Percentiles rank a stretch among this genome's conserved stretches.
phyloP scores from a whole-genome alignment of 2,329 filamentous ascomycete species.

The Tolypocladium paradoxum region DNA sequence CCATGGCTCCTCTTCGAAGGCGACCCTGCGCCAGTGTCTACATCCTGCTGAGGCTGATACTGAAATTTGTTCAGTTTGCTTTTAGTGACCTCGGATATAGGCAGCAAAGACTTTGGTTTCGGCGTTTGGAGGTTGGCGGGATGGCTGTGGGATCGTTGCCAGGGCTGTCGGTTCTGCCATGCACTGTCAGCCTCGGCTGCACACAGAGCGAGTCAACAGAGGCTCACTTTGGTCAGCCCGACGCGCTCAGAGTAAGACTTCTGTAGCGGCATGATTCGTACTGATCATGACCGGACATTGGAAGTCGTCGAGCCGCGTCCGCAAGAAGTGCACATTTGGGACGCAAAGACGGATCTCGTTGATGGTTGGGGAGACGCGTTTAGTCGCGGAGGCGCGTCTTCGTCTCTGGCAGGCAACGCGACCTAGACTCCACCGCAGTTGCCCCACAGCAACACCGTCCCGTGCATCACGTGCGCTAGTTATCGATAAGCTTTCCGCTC shows the following conservation, averaged over 20 bases:
- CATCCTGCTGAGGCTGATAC: slow-evolving; percentile 17
- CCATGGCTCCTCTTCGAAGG: slow-evolving; percentile 6
- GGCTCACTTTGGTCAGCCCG: slow-evolving; percentile 20
- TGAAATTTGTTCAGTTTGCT: slow-evolving; percentile 50
- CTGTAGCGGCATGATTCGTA: slow-evolving; percentile 24
- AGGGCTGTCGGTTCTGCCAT: slow-evolving; percentile 30
- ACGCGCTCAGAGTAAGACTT: slow-evolving; percentile 29
- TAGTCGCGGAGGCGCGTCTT: neutral
- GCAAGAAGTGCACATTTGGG: neutral
- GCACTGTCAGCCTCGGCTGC: slow-evolving; percentile 5
- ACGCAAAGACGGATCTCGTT: neutral
- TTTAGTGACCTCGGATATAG: slow-evolving; percentile 48
- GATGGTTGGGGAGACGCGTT: neutral
- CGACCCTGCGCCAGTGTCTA: slow-evolving; percentile 3
- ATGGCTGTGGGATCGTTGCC: slow-evolving; percentile 45
- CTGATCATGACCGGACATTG: slow-evolving; percentile 8
- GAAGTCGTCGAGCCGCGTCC: slow-evolving; percentile 6
- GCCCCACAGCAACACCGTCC: neutral
- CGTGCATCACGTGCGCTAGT: neutral
- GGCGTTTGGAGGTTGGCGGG: slow-evolving; percentile 26
- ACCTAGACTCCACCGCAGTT: neutral
- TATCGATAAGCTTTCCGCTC: neutral
- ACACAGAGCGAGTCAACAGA: slow-evolving; percentile 2
- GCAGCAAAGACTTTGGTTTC: slow-evolving; percentile 28
- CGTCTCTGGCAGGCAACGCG: neutral